Percentiles rank a stretch among this genome's conserved stretches.
These are phyloP conservation scores for Hippophae tibetana DNA, from an alignment of 306 rosid species.

Conservation along the genomic window DNA sequence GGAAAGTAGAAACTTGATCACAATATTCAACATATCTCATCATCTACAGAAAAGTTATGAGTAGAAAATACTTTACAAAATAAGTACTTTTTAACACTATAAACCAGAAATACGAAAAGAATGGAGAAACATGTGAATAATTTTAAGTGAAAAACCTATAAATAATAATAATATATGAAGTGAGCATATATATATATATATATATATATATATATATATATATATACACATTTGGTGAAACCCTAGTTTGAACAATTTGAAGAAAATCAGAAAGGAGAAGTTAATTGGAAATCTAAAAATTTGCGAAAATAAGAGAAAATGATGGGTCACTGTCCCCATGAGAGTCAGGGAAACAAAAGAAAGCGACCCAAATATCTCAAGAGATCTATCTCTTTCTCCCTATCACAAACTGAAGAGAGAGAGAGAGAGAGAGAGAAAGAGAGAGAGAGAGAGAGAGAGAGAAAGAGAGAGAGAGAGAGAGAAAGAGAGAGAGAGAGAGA, in stretches of 20 bases:
- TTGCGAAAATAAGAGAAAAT: slow-evolving; percentile 3
- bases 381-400: slow-evolving; percentile 12
- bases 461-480: not conserved
- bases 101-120: too few species aligned
- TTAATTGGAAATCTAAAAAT: not conserved
- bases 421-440: not conserved
- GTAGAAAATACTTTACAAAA: too few species aligned
- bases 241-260: too few species aligned
- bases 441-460: not conserved
- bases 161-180: not conserved
- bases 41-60: too few species aligned
- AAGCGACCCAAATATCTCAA: slow-evolving; percentile 26
- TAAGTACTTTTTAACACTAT: too few species aligned
- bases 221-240: too few species aligned
- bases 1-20: too few species aligned
- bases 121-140: too few species aligned
- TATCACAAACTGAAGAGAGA: not conserved
- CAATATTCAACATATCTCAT: too few species aligned
- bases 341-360: slow-evolving; percentile 26
- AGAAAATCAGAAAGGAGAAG: not conserved
- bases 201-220: too few species aligned
- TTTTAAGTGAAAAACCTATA: too few species aligned
- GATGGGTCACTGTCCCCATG: slow-evolving; percentile 35
- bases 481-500: too few species aligned
- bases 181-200: slow-evolving; percentile 4